Conservation (phyloP, 805 yeast genomes). For the Metschnikowia dekortorum region DNA sequence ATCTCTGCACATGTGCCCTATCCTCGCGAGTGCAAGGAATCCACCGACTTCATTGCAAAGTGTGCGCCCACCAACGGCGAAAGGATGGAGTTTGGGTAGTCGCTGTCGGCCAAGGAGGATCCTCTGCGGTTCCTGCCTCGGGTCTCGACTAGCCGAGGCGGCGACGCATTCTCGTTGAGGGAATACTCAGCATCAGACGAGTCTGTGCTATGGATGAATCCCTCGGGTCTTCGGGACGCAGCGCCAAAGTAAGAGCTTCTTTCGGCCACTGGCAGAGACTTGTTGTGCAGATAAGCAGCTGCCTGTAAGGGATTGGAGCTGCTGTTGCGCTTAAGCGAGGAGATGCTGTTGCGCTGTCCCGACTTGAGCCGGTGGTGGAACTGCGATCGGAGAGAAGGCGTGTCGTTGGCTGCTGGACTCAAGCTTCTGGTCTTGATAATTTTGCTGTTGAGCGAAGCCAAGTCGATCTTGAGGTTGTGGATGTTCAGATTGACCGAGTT, state of each 20-base stretch:
- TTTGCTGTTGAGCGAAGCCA: neutral
- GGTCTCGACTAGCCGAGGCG: neutral
- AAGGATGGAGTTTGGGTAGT: neutral
- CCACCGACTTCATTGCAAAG: neutral
- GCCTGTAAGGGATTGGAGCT: neutral
- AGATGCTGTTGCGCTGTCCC: neutral
- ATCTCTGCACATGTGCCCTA: neutral
- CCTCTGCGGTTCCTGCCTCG: constrained; percentile 2
- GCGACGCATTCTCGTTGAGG: neutral
- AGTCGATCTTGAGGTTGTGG: neutral
- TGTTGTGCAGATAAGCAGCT: neutral
- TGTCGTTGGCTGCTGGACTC: constrained; percentile 10
- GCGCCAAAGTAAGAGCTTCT: neutral
- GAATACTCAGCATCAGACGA: constrained; percentile 1
- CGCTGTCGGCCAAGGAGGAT: constrained; percentile 1
- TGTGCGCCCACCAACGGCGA: neutral
- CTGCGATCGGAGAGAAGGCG: constrained; percentile 3
- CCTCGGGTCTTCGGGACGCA: neutral
- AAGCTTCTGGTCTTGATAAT: constrained; percentile 5
- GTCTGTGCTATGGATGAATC: neutral
- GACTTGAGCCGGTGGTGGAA: constrained; percentile 7
- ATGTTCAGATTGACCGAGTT: neutral
- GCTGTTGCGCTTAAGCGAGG: neutral
- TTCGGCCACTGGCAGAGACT: neutral
- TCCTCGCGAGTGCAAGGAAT: neutral